Evolutionary conservation across 2,329 filamentous ascomycete genomes (phyloP).

Genomic region (Bertia moriformis): DNA sequence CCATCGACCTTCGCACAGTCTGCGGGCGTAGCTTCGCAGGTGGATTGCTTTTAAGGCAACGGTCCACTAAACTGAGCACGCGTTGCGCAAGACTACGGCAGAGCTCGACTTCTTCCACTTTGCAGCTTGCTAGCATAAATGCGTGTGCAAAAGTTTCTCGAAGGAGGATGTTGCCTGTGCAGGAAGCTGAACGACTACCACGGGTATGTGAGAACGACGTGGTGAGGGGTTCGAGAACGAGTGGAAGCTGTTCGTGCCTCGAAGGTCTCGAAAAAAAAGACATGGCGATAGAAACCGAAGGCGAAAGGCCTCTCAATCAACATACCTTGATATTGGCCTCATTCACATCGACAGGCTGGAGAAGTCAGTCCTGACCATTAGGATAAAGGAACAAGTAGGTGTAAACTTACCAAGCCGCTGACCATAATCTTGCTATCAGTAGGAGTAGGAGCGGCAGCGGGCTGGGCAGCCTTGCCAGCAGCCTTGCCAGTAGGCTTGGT

Average conservation of each 20-base stretch:
- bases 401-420: slow-evolving; percentile 50
- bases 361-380: slow-evolving; percentile 12
- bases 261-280: slow-evolving; percentile 1
- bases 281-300: too few species aligned
- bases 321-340: slow-evolving; percentile 63
- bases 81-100: not conserved
- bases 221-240: not conserved
- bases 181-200: not conserved
- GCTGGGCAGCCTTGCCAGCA: slow-evolving; percentile 23
- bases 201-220: not conserved
- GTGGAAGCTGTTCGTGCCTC: not conserved
- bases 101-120: not conserved
- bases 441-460: slow-evolving; percentile 22
- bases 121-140: not conserved
- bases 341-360: slow-evolving; percentile 48
- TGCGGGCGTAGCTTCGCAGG: not conserved
- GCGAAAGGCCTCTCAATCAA: slow-evolving; percentile 32
- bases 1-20: not conserved
- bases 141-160: not conserved
- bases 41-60: not conserved
- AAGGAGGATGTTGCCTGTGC: slow-evolving; percentile 1
- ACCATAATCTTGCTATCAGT: slow-evolving; percentile 58
- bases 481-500: slow-evolving; percentile 24
- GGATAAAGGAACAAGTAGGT: not conserved
- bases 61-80: not conserved